Percentiles rank a stretch among this genome's conserved stretches.
Evolutionary conservation across 2,329 filamentous ascomycete genomes (phyloP).

Genomic region (Trichophyton simii): DNA sequence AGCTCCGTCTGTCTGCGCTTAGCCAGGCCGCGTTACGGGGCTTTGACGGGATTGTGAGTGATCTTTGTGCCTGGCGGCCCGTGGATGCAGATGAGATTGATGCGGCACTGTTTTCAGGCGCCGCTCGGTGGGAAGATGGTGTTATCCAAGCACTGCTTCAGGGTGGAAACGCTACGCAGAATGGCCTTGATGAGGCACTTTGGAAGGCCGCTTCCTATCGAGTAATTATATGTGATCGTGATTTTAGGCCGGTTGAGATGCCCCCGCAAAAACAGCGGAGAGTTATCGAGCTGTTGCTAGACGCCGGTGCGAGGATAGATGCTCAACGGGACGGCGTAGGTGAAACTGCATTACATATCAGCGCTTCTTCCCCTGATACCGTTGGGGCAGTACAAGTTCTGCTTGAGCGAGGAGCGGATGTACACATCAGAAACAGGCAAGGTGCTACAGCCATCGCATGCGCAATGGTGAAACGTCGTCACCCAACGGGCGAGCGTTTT

Average conservation of each 20-base stretch:
- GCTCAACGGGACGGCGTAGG: not conserved
- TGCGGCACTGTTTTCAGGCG: not conserved
- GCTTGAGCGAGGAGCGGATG: not conserved
- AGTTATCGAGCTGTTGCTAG: too few relatives aligned
- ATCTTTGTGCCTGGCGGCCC: not conserved
- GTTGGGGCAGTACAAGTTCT: slow-evolving; percentile 4
- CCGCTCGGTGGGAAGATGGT: too few relatives aligned
- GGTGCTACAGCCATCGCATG: not conserved
- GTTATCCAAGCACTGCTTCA: not conserved
- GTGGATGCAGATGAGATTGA: not conserved
- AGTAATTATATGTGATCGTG: too few relatives aligned
- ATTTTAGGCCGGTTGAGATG: too few relatives aligned
- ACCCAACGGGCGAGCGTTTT: not conserved
- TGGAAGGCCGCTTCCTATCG: too few relatives aligned
- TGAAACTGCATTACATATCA: not conserved
- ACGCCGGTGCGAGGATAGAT: not conserved
- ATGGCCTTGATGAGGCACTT: too few relatives aligned
- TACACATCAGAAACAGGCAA: too few relatives aligned
- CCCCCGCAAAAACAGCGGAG: too few relatives aligned
- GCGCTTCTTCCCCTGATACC: not conserved
- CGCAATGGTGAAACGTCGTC: not conserved
- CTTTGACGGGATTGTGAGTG: not conserved
- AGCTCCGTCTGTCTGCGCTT: not conserved
- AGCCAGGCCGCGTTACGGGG: not conserved
- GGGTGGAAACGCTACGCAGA: too few relatives aligned